phyloP scores from a whole-genome alignment of 768 basidiomycete species.

The Amanita rubescens region DNA sequence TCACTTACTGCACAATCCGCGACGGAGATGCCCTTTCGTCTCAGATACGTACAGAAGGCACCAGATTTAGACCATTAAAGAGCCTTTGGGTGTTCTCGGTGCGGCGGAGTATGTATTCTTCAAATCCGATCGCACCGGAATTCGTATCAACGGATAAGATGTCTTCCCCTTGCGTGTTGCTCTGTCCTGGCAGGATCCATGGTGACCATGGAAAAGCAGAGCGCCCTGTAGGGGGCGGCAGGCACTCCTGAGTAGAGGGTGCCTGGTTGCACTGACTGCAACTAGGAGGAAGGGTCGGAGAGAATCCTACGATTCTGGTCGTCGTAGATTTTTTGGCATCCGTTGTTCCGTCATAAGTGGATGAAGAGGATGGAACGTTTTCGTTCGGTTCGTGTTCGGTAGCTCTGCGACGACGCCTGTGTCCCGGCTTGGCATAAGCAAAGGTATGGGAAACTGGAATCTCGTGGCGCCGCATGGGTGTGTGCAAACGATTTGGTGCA shows the following conservation, averaged over 20 bases:
- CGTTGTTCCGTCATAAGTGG: not conserved
- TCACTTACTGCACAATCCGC: not conserved
- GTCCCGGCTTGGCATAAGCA: constrained; percentile 2
- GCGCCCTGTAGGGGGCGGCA: constrained; percentile 15
- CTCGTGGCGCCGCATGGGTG: constrained; percentile 7
- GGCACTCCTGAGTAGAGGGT: constrained; percentile 27
- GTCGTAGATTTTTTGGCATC: constrained; percentile 9
- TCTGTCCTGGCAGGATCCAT: constrained; percentile 28
- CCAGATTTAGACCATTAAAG: constrained; percentile 18
- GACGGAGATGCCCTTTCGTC: not conserved
- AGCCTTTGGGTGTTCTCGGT: constrained; percentile 31
- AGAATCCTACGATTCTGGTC: constrained; percentile 31
- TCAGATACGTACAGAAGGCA: not conserved
- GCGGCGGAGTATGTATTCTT: constrained; percentile 32
- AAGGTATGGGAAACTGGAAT: constrained; percentile 9
- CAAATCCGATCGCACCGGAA: constrained; percentile 28
- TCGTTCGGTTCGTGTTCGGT: constrained; percentile 20
- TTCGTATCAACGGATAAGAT: constrained; percentile 26
- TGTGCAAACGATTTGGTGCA: not conserved
- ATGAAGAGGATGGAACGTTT: constrained; percentile 11
- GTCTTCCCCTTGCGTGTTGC: constrained; percentile 24
- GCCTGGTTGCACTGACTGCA: constrained; percentile 12
- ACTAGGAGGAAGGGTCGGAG: not conserved
- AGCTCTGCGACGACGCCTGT: constrained; percentile 3
- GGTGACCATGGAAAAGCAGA: constrained; percentile 22